Percentiles rank a stretch among this genome's conserved stretches.
Conservation (phyloP, 129 eudicot genomes). For the Kitagawia praeruptora region DNA sequence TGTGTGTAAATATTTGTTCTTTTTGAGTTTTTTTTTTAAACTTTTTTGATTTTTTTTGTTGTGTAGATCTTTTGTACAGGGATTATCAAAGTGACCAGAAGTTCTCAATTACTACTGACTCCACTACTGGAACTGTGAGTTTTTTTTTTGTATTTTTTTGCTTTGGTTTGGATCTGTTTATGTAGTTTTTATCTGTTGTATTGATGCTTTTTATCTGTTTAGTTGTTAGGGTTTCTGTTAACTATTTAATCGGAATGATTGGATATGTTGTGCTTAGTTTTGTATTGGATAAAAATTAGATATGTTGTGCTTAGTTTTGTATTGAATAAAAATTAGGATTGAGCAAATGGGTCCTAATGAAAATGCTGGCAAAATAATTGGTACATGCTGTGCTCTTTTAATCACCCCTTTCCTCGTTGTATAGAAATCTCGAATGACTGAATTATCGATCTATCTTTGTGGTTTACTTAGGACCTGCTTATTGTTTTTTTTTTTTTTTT, state of each 20-base stretch:
- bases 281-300: neutral
- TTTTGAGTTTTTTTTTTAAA: too few relatives aligned
- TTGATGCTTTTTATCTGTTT: neutral
- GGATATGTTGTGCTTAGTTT: neutral
- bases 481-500: too few relatives aligned
- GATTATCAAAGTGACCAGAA: slow-evolving; percentile 89
- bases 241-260: neutral
- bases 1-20: too few relatives aligned
- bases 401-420: too few relatives aligned
- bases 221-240: neutral
- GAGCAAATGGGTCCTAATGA: neutral
- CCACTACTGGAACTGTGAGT: slow-evolving; percentile 87
- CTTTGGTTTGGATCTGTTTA: slow-evolving; percentile 17
- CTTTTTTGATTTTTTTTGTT: neutral
- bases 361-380: neutral
- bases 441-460: too few relatives aligned
- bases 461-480: too few relatives aligned
- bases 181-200: neutral
- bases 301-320: too few relatives aligned
- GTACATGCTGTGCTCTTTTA: neutral
- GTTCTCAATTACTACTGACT: slow-evolving; percentile 66
- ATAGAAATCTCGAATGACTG: too few relatives aligned
- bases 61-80: slow-evolving; percentile 70
- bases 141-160: neutral
- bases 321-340: neutral